Conservation (phyloP, 257 asterid genomes). For the Nicotiana sylvestris region DNA sequence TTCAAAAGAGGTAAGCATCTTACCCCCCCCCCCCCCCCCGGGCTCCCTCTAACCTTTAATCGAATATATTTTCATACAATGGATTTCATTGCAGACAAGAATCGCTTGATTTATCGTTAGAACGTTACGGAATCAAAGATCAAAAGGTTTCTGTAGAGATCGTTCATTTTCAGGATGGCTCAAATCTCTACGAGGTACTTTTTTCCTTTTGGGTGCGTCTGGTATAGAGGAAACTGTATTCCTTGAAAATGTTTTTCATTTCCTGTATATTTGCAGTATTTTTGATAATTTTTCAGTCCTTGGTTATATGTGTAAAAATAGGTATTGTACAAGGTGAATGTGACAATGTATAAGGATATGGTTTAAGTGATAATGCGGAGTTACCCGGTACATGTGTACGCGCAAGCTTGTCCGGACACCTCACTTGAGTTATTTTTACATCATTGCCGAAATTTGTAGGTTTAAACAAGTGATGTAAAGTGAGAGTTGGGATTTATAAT, state of each 20-base stretch:
- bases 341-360: not conserved
- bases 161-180: slow-evolving; percentile 43
- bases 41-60: not conserved
- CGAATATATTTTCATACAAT: not conserved
- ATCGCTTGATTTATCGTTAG: slow-evolving; percentile 56
- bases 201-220: not conserved
- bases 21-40: not conserved
- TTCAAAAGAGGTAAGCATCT: slow-evolving; percentile 38
- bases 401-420: too few relatives aligned
- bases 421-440: not conserved
- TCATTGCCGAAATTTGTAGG: not conserved
- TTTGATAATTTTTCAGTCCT: not conserved
- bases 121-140: slow-evolving; percentile 58
- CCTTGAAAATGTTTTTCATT: not conserved
- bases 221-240: not conserved
- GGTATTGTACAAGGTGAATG: not conserved
- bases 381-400: too few relatives aligned
- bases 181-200: slow-evolving; percentile 51
- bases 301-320: not conserved
- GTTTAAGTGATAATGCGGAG: not conserved
- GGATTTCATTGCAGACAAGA: slow-evolving; percentile 40
- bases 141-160: slow-evolving; percentile 47
- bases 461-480: not conserved
- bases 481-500: not conserved
- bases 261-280: not conserved